Evolutionary conservation across 306 rosid species (phyloP).

Genomic region (Quercus bicolor): DNA sequence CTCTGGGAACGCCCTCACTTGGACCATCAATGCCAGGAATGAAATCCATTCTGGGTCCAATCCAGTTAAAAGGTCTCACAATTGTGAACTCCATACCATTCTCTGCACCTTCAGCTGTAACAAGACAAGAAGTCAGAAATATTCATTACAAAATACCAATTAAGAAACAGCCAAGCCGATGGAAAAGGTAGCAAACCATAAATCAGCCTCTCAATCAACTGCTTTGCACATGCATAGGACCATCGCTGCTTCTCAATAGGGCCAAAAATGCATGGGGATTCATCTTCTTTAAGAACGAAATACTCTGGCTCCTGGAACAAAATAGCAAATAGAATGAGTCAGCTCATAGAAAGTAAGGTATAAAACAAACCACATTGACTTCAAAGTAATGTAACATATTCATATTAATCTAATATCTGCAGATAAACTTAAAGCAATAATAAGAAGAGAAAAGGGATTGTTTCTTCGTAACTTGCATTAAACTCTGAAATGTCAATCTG

Average conservation of each 20-base stretch:
- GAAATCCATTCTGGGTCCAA: slow-evolving; percentile 96
- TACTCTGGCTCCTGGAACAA: slow-evolving; percentile 70
- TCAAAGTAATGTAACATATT: not conserved
- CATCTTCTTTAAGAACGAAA: slow-evolving; percentile 74
- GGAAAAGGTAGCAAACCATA: slow-evolving; percentile 49
- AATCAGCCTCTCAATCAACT: slow-evolving; percentile 87
- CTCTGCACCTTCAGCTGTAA: slow-evolving; percentile 90
- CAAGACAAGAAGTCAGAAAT: slow-evolving; percentile 4
- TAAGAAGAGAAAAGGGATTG: not conserved
- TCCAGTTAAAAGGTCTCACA: slow-evolving; percentile 94
- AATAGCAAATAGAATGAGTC: slow-evolving; percentile 6
- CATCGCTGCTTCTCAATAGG: slow-evolving; percentile 91
- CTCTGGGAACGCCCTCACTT: slow-evolving; percentile 95
- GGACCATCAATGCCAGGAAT: slow-evolving; percentile 98
- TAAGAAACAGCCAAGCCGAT: not conserved
- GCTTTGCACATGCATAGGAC: slow-evolving; percentile 97
- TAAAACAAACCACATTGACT: not conserved
- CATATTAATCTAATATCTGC: not conserved
- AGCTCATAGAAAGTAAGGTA: slow-evolving; percentile 11
- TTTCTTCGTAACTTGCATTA: not conserved
- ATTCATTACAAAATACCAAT: not conserved
- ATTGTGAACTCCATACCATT: slow-evolving; percentile 86
- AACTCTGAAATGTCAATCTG: not conserved
- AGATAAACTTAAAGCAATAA: not conserved
- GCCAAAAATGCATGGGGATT: slow-evolving; percentile 91